Base-by-base conservation (phyloP, 768 basidiomycete species). In the Auricularia auricula-judae region DNA sequence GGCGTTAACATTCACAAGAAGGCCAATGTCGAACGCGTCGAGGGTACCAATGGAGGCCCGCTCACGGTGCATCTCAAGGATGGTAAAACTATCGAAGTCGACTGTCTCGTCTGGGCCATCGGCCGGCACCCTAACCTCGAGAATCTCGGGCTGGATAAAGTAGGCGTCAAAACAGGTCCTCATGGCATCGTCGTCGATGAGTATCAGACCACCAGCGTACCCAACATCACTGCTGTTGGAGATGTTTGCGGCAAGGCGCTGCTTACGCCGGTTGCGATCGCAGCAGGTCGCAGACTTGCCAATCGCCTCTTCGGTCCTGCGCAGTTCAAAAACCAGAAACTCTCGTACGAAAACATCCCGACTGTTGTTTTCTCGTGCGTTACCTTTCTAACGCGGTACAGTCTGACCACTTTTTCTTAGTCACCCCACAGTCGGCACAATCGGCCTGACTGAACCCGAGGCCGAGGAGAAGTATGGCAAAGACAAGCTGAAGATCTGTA, bases 341-440 rank as follows among this genome's bases (percentile, higher is more conserved):
- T 98, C 65, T 81, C 79, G 69, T 99, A 98, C 73, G 81, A 87
- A 39, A 84, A 98, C 73, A 94, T 99, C 65, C 88, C 97, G 3
- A 91, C 88, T 59, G 97, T 98, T 66, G 93, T 98, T 64, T 98
- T 98, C 79, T 92, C 96, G 93, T 95, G 68, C 72, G 93, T 82
- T 2, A 58, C 62, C 63, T 53, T 16, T 61, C 51, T 35, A 33
- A 12, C 42, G 29, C 29, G 29, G 29, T 35, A 53, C 53, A 60
- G 42, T 65, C 65, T 36, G 65, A 62, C 68, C 8, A 42, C 39
- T 42, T 35, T 62, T 5, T 59, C 12, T 36, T 67, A 96, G 93
- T 7, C 96, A 98, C 74, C 97, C 96, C 0, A 86, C 96, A 12
- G 91, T 97, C 65, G 97, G 97, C 36, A 91, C 94, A 14, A 92